These are phyloP conservation scores for Litsea cubeba DNA, from an alignment of 164 flowering plant species.

Conservation along the genomic window DNA sequence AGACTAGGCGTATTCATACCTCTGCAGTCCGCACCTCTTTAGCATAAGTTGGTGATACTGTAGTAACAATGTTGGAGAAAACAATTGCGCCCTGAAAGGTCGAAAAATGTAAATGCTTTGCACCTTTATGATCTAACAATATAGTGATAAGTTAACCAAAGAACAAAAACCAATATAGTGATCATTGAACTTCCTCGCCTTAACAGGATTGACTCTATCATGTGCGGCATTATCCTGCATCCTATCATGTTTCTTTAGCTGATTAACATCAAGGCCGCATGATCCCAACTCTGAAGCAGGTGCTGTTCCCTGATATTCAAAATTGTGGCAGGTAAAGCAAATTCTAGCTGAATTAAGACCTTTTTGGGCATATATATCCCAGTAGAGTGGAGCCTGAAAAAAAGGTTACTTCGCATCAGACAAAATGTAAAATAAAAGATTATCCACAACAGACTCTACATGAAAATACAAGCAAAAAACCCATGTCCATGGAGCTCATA, in stretches of 20 bases:
- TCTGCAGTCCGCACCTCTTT: constrained; percentile 86
- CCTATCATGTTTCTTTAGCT: constrained; percentile 87
- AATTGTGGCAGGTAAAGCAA: constrained; percentile 97
- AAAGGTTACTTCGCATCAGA: not conserved
- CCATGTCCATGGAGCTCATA: not conserved
- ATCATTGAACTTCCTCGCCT: constrained; percentile 38
- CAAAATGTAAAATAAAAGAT: not conserved
- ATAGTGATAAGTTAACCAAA: too few species aligned
- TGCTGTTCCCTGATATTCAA: constrained; percentile 93
- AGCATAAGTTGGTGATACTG: constrained; percentile 96
- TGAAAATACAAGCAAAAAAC: not conserved
- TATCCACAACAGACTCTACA: not conserved
- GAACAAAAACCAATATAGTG: not conserved
- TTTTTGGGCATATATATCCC: constrained; percentile 88
- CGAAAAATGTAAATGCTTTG: not conserved
- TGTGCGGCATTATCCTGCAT: constrained; percentile 82
- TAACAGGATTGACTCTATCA: constrained; percentile 78
- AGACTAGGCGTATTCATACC: constrained; percentile 40
- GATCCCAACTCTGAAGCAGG: constrained; percentile 80
- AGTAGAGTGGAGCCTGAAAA: constrained; percentile 87
- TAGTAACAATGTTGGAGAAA: constrained; percentile 94
- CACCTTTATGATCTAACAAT: not conserved
- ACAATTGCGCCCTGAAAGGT: constrained; percentile 80
- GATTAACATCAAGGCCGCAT: constrained; percentile 89
- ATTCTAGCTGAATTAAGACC: constrained; percentile 91